phyloP scores from a whole-genome alignment of 2,329 filamentous ascomycete species.

The Aspergillus tanneri region DNA sequence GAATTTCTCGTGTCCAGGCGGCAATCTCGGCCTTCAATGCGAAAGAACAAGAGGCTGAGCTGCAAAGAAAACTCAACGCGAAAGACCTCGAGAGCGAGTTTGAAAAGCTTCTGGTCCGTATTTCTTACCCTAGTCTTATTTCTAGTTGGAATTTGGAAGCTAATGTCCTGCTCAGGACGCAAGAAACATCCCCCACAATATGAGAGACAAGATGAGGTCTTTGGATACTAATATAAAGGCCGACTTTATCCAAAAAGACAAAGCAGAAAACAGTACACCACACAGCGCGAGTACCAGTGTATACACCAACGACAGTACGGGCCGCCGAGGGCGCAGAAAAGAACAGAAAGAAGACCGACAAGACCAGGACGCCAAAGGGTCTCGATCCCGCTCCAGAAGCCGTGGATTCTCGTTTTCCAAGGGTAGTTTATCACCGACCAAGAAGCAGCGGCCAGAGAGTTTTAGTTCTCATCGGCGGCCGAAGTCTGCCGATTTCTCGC shows the following conservation, averaged over 20 bases:
- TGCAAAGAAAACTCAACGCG: slow-evolving; percentile 47
- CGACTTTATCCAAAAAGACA: slow-evolving; percentile 90
- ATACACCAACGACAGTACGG: slow-evolving; percentile 26
- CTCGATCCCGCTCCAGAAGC: slow-evolving; percentile 59
- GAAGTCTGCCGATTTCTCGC: slow-evolving; percentile 69
- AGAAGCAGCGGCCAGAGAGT: slow-evolving; percentile 69
- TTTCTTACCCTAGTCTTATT: background rate
- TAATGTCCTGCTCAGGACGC: slow-evolving; percentile 61
- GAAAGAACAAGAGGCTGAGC: slow-evolving; percentile 51
- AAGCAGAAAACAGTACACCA: slow-evolving; percentile 62
- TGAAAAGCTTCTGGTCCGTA: slow-evolving; percentile 59
- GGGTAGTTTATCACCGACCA: slow-evolving; percentile 66
- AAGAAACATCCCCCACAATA: slow-evolving; percentile 88
- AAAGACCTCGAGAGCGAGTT: slow-evolving; percentile 63
- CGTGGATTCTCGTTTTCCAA: slow-evolving; percentile 77
- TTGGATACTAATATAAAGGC: slow-evolving; percentile 88
- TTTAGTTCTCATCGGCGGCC: slow-evolving; percentile 66
- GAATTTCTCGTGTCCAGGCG: slow-evolving; percentile 59
- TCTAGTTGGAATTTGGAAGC: background rate
- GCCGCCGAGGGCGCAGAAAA: slow-evolving; percentile 44
- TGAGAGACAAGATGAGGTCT: slow-evolving; percentile 91
- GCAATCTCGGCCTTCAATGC: slow-evolving; percentile 63
- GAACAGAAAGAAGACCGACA: slow-evolving; percentile 41
- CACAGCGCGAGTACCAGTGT: slow-evolving; percentile 43
- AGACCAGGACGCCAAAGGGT: slow-evolving; percentile 47